Conservation (phyloP, 768 basidiomycete genomes). For the Sporobolomyces phaffii region DNA sequence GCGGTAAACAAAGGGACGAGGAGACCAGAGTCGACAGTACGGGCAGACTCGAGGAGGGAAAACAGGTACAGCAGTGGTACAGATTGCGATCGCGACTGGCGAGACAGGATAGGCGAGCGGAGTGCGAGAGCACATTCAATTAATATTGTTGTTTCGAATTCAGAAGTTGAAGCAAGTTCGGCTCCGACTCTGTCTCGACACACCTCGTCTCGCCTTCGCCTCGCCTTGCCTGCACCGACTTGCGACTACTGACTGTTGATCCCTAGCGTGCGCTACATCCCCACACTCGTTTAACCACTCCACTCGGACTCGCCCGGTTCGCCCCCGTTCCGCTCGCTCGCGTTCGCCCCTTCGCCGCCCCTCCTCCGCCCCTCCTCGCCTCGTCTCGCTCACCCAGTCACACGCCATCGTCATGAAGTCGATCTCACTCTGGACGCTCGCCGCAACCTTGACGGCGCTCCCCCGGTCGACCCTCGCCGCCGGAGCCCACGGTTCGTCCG, state of each 20-base stretch:
- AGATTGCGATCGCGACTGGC: neutral
- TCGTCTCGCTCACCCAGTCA: neutral
- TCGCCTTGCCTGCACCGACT: neutral
- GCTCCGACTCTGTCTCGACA: neutral
- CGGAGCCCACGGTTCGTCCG: neutral
- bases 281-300: constrained; percentile 13
- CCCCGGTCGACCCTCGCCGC: neutral
- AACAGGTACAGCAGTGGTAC: too few relatives aligned
- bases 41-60: too few relatives aligned
- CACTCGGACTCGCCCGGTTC: neutral
- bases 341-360: neutral
- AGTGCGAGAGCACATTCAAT: too few relatives aligned
- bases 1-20: constrained; percentile 1
- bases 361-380: neutral
- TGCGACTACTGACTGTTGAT: neutral
- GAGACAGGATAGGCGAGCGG: neutral
- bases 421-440: neutral
- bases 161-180: too few relatives aligned
- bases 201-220: too few relatives aligned
- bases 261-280: neutral
- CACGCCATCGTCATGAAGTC: constrained; percentile 3
- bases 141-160: too few relatives aligned
- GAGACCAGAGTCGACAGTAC: too few relatives aligned
- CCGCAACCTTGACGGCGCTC: neutral
- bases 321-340: neutral